Conservation (phyloP, 257 asterid genomes). For the Gentiana straminea region DNA sequence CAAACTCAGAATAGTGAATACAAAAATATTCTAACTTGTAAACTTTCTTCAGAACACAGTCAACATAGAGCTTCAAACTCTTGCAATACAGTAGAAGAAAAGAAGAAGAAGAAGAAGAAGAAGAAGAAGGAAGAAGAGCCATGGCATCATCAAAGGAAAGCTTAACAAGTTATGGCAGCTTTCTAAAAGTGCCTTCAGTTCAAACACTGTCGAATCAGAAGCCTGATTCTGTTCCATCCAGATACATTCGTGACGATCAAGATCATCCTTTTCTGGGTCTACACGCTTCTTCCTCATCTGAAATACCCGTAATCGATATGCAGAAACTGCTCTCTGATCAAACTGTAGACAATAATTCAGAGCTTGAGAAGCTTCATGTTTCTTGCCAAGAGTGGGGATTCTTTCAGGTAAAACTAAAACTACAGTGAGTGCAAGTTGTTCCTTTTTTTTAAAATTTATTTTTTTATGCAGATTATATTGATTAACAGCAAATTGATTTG, state of each 20-base stretch:
- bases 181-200: conserved; percentile 41
- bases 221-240: conserved; percentile 21
- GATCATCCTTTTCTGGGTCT: conserved; percentile 7
- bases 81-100: no score
- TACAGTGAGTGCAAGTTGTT: neutral
- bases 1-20: no score
- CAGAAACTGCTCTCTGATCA: conserved; percentile 10
- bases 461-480: no score
- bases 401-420: neutral
- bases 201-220: conserved; percentile 42
- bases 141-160: neutral
- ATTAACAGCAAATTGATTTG: neutral
- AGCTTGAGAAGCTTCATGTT: conserved; percentile 35
- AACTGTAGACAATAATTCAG: conserved; percentile 14
- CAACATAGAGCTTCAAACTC: no score
- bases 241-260: conserved; percentile 32
- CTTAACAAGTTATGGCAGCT: conserved; percentile 14
- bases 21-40: no score
- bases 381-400: conserved; percentile 54
- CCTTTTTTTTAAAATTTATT: no score
- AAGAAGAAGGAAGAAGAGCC: no score
- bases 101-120: no score
- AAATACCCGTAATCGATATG: conserved; percentile 39
- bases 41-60: no score
- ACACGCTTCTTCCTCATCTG: neutral